Base-by-base conservation (phyloP, 202 grass and related monocot genomes). In the Schoenoplectus triqueter region DNA sequence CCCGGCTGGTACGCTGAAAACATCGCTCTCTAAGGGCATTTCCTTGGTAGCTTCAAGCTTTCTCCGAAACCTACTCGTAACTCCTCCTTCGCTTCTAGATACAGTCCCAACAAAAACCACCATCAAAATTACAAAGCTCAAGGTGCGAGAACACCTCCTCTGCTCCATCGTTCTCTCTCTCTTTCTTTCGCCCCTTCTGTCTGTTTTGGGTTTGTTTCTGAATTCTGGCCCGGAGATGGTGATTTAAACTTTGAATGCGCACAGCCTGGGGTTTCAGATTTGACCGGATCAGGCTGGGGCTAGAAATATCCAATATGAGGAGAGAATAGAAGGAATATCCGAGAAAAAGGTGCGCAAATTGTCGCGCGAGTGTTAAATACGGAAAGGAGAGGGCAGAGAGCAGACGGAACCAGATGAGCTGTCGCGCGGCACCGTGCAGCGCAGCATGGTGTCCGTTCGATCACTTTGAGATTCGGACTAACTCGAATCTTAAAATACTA, bases 11-110 rank as follows among this genome's bases (percentile, higher is more conserved):
- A 89, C 83, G n/a, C 90, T 89, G 89, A 97, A 97, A 64, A 94
- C 87, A 85, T 97, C 89, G 86, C 87, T 92, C 66, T 89, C 89
- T 21, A 97, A 60, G 19, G 95, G 95, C 90, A 97, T 97, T 51
- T 97, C 95, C 17, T 49, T 84, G 41, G 90, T 84, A 15, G 87
- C 89, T 73, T 83, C 89, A 73, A 80, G 56, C 86, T 94, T 94
- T 31, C 95, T 87, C 67, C 82, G 84, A 87, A 88, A 97, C 39
- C 22, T 0, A 85, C 95, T 97, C 64, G 92, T 93, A 78, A 93
- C 69, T 1, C 95, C 92, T 10, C 76, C 84, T 17, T 64, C 65
- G 31, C 56, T 78, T 51, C 79, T 18, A 5, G 44, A 66, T 20
- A 9, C 59, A 52, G 70, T 10, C 14, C 49, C 81, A 39, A 78